Evolutionary conservation across 768 basidiomycete species (phyloP).

Genomic region (Leccinum broughii): DNA sequence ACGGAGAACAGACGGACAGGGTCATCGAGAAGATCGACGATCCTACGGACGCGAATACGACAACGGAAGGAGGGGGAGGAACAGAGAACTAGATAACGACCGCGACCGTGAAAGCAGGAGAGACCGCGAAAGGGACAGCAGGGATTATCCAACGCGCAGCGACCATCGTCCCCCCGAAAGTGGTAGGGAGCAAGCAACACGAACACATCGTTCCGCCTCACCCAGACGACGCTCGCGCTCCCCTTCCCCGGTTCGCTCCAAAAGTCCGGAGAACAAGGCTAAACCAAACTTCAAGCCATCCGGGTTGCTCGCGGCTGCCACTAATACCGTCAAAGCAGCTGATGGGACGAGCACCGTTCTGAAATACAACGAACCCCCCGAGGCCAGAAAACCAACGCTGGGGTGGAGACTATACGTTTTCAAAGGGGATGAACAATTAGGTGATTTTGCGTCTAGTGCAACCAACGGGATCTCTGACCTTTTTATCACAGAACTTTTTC

Average conservation of each 20-base stretch:
- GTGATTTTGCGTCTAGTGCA: constrained; percentile 47
- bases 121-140: constrained; percentile 37
- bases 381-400: constrained; percentile 86
- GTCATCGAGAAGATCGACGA: constrained; percentile 19
- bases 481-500: constrained; percentile 67
- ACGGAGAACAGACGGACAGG: constrained; percentile 19
- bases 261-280: constrained; percentile 52
- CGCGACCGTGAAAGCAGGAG: constrained; percentile 13
- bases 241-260: constrained; percentile 43
- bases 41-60: constrained; percentile 23
- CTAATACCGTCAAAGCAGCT: constrained; percentile 79
- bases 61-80: constrained; percentile 18
- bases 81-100: constrained; percentile 12
- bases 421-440: constrained; percentile 90
- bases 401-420: constrained; percentile 98
- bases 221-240: constrained; percentile 42
- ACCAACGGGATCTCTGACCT: background rate
- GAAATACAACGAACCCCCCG: constrained; percentile 98
- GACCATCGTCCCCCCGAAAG: constrained; percentile 26
- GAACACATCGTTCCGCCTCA: constrained; percentile 59
- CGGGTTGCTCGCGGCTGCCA: constrained; percentile 92
- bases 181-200: constrained; percentile 34
- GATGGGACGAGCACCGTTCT: constrained; percentile 82
- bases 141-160: constrained; percentile 38
- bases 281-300: constrained; percentile 91